Conservation (phyloP, 2,329 filamentous ascomycete species). For the Xylaria multiplex region DNA sequence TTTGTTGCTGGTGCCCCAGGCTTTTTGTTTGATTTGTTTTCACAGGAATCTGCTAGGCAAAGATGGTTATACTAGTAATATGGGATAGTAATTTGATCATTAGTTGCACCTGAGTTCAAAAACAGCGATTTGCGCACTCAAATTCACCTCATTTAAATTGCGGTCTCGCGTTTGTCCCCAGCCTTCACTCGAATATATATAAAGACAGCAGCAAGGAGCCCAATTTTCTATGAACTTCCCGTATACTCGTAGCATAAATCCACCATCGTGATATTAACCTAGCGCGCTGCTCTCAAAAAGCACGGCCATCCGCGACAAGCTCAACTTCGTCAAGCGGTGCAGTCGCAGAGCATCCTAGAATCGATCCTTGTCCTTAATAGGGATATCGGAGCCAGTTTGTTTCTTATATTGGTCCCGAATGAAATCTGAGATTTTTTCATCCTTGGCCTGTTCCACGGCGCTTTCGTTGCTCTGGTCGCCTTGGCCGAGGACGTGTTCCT, state of each 20-base stretch:
- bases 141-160: background rate
- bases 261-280: too few species aligned
- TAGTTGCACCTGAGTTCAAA: background rate
- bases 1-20: background rate
- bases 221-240: background rate
- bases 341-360: slow-evolving; percentile 34
- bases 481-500: slow-evolving; percentile 77
- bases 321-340: too few species aligned
- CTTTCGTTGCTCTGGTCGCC: slow-evolving; percentile 77
- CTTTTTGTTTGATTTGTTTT: background rate
- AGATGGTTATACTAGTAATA: background rate
- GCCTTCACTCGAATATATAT: background rate
- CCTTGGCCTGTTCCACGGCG: slow-evolving; percentile 84
- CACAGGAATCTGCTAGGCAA: background rate
- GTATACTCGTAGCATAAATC: background rate
- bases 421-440: slow-evolving; percentile 79
- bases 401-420: slow-evolving; percentile 77
- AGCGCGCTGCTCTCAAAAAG: too few species aligned
- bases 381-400: slow-evolving; percentile 73
- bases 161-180: background rate
- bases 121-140: background rate
- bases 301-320: too few species aligned
- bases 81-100: background rate
- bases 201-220: background rate
- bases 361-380: slow-evolving; percentile 74